phyloP scores from a whole-genome alignment of 2,329 filamentous ascomycete species.

The Calonectria pseudoreteaudii region DNA sequence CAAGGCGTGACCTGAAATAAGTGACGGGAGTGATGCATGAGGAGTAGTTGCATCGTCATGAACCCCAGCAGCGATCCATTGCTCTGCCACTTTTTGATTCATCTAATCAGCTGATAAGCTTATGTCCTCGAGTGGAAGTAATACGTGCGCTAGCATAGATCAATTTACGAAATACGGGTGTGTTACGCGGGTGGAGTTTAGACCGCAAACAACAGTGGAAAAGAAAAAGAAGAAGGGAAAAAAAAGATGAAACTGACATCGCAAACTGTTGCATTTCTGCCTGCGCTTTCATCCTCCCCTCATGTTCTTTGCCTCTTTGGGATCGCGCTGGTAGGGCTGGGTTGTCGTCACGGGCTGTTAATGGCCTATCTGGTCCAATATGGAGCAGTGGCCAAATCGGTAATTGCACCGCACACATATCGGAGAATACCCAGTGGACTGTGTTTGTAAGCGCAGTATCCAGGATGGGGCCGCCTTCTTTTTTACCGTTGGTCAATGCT shows the following conservation, averaged over 20 bases:
- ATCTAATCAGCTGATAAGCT: constrained; percentile 9
- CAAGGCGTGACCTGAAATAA: not conserved
- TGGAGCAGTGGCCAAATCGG: not conserved
- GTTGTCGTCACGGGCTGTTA: not conserved
- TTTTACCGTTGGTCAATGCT: constrained; percentile 1
- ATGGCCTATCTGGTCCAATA: not conserved
- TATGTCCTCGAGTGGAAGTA: not conserved
- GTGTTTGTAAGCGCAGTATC: not conserved
- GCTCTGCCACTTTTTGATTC: not conserved
- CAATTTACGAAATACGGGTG: not conserved
- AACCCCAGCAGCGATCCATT: not conserved
- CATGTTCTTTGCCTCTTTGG: not conserved
- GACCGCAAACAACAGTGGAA: not conserved
- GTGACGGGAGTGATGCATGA: not conserved
- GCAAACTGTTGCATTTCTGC: not conserved
- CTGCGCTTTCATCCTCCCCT: not conserved
- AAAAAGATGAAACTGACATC: no score
- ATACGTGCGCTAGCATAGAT: not conserved
- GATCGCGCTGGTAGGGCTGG: not conserved
- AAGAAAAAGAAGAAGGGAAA: not conserved
- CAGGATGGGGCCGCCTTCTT: not conserved
- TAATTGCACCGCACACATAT: not conserved
- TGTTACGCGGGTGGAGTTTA: not conserved
- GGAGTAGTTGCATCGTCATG: not conserved
- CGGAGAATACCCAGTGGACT: not conserved